These are phyloP conservation scores for Rhodofomes roseus DNA, from an alignment of 1,284 basidiomycete species.

Conservation along the genomic window DNA sequence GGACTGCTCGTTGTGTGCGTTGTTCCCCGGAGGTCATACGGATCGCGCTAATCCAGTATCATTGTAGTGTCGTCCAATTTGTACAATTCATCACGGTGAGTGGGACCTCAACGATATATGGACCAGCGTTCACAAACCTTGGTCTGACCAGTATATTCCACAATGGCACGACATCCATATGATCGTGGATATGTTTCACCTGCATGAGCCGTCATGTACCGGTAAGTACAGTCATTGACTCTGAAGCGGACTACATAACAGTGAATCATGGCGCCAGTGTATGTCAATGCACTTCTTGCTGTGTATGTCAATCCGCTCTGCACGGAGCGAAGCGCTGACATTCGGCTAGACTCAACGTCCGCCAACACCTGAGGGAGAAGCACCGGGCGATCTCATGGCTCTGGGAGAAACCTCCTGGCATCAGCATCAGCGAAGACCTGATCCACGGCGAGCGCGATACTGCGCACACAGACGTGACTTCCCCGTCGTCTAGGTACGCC, in stretches of 20 bases:
- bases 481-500: not conserved
- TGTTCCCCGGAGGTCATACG: not conserved
- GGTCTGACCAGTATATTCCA: not conserved
- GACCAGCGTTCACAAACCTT: not conserved
- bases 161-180: not conserved
- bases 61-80: not conserved
- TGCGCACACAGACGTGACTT: not conserved
- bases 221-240: not conserved
- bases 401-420: not conserved
- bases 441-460: not conserved
- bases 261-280: not conserved
- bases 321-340: not conserved
- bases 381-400: not conserved
- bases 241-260: not conserved
- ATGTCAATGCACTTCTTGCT: constrained; percentile 1
- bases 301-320: not conserved
- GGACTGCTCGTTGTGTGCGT: not conserved
- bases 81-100: constrained; percentile 2
- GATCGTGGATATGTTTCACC: constrained; percentile 2
- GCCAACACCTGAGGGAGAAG: constrained; percentile 2
- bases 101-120: not conserved
- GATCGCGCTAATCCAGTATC: not conserved
- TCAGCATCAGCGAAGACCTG: not conserved
- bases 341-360: not conserved
- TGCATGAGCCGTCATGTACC: constrained; percentile 4